A percentile compares a stretch with the other conserved stretches of the same genome.
These are phyloP conservation scores for Solanum hybrid DNA, from an alignment of 305 asterid genomes.

Conservation along the genomic window DNA sequence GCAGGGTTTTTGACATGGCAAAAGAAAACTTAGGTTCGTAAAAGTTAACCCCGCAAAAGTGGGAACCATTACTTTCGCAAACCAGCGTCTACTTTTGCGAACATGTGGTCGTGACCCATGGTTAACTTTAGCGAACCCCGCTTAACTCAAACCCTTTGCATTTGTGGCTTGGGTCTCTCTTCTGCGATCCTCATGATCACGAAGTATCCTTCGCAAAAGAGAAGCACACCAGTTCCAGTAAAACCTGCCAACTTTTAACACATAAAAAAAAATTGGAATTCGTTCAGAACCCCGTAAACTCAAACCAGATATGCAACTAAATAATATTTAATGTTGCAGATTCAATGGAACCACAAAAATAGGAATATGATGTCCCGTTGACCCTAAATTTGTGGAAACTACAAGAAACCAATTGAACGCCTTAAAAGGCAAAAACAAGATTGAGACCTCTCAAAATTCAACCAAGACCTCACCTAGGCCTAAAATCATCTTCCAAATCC, in stretches of 20 bases:
- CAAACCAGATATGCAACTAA: neutral
- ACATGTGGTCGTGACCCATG: neutral
- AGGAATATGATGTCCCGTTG: neutral
- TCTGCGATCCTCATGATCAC: neutral
- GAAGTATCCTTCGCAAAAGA: neutral
- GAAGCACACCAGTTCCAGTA: neutral
- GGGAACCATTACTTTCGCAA: neutral
- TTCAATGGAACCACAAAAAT: neutral
- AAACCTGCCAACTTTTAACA: neutral
- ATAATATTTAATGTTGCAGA: neutral
- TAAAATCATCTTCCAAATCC: neutral
- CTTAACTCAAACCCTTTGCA: neutral
- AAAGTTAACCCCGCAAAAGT: too few relatives aligned
- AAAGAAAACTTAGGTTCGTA: neutral
- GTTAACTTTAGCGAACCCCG: neutral
- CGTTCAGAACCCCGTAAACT: neutral
- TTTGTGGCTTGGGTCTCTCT: neutral
- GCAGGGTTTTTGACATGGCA: neutral
- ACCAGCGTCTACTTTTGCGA: neutral
- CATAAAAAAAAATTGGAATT: too few relatives aligned
- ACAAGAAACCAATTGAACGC: neutral
- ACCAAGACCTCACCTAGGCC: neutral
- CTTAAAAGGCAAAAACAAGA: neutral
- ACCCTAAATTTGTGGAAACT: neutral
- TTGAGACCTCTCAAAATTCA: too few relatives aligned